Percentiles rank a stretch among this genome's conserved stretches.
Evolutionary conservation across 2,329 filamentous ascomycete species (phyloP).

Genomic region (Uncinocarpus reesii): DNA sequence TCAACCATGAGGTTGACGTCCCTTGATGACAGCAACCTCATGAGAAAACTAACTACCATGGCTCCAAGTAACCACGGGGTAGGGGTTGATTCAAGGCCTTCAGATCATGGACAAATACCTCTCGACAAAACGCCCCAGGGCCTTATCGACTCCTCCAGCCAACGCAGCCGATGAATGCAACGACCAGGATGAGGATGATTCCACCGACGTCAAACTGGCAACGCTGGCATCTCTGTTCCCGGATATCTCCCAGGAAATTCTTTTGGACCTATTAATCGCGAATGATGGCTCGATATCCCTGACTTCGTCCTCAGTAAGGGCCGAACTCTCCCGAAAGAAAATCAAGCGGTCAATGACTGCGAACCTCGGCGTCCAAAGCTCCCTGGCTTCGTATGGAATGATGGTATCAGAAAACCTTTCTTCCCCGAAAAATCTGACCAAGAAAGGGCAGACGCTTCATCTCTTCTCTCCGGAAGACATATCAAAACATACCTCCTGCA

Average conservation of each 20-base stretch:
- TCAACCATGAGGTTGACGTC: background rate
- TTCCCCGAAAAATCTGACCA: constrained; percentile 45
- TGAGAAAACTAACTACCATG: constrained; percentile 12
- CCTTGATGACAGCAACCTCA: background rate
- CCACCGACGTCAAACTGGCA: constrained; percentile 83
- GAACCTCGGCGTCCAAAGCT: constrained; percentile 51
- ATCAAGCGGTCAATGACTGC: constrained; percentile 30
- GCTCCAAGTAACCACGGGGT: too few species aligned
- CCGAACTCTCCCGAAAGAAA: constrained; percentile 18
- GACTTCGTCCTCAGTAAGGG: constrained; percentile 49
- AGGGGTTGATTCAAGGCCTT: constrained; percentile 20
- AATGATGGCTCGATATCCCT: constrained; percentile 65
- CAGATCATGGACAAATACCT: constrained; percentile 35
- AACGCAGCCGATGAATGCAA: background rate
- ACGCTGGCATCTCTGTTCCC: constrained; percentile 69
- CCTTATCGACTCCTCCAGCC: constrained; percentile 13
- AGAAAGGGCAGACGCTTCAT: constrained; percentile 72
- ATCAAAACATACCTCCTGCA: constrained; percentile 74
- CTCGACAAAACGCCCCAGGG: constrained; percentile 28
- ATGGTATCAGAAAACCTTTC: constrained; percentile 15
- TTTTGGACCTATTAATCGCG: constrained; percentile 69
- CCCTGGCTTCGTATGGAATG: constrained; percentile 41
- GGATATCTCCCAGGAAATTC: constrained; percentile 49
- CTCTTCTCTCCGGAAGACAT: constrained; percentile 75
- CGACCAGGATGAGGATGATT: constrained; percentile 45